Evolutionary conservation across 1,139 yeast species (phyloP).

Genomic region (Yamadazyma kanchanaburiensis): DNA sequence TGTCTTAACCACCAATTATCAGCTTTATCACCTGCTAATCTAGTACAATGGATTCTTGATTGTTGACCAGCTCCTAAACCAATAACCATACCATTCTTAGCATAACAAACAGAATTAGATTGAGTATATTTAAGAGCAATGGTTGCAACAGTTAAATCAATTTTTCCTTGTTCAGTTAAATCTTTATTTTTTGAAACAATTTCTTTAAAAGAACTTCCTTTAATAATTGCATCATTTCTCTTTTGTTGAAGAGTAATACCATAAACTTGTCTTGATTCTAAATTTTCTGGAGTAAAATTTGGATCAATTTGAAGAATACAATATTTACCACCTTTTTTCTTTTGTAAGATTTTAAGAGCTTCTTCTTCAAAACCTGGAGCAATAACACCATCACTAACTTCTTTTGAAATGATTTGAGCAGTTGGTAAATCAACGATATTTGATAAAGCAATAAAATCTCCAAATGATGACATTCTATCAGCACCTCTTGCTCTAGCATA

Average conservation of each 20-base stretch:
- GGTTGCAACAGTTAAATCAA: conserved; percentile 94
- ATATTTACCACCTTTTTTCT: conserved; percentile 96
- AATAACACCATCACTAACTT: conserved; percentile 97
- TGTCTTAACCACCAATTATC: conserved; percentile 99
- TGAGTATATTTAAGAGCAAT: conserved; percentile 96
- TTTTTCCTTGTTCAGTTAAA: conserved; percentile 85
- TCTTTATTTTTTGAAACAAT: conserved; percentile 83
- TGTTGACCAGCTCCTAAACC: conserved; percentile 99
- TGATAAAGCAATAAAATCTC: conserved; percentile 96
- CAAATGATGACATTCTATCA: conserved; percentile 98
- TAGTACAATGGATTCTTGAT: conserved; percentile 97
- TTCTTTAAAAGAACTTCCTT: conserved; percentile 82
- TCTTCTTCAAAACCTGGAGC: conserved; percentile 96
- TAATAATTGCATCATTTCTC: conserved; percentile 95
- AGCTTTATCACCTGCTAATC: conserved; percentile 98
- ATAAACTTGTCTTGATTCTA: conserved; percentile 92
- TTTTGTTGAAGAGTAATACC: conserved; percentile 95
- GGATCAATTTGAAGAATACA: conserved; percentile 96
- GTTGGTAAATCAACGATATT: conserved; percentile 96
- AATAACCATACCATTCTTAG: conserved; percentile 97
- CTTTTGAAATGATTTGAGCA: conserved; percentile 94
- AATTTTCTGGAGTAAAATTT: conserved; percentile 74
- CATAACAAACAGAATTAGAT: conserved; percentile 96
- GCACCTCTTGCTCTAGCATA: conserved; percentile 99
- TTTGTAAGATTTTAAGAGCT: conserved; percentile 81